Evolutionary conservation across 257 asterid species (phyloP).

Genomic region (Solanum sitiens): DNA sequence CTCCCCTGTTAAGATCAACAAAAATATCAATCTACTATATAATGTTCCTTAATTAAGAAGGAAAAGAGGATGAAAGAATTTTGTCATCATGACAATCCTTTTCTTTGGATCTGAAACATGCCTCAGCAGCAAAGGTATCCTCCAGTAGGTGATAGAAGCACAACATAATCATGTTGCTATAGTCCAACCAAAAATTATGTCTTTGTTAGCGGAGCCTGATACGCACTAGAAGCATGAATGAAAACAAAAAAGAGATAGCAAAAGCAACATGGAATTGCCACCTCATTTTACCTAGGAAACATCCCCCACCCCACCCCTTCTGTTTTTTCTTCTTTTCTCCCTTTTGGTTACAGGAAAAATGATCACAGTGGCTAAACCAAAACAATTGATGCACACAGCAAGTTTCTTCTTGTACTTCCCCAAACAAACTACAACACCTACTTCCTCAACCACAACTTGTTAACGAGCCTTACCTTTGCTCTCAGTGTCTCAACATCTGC

Average conservation of each 20-base stretch:
- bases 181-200: not conserved
- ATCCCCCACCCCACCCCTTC: not conserved
- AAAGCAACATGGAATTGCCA: not conserved
- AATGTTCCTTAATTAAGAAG: not conserved
- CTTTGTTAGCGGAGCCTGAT: not conserved
- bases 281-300: not conserved
- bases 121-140: not conserved
- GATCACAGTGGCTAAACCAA: not conserved
- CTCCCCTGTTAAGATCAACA: too few species aligned
- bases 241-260: not conserved
- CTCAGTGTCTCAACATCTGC: slow-evolving; percentile 94
- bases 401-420: not conserved
- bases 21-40: not conserved
- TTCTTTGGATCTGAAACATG: not conserved
- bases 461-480: slow-evolving; percentile 52
- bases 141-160: not conserved
- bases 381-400: not conserved
- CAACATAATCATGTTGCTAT: not conserved
- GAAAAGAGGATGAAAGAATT: not conserved
- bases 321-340: not conserved
- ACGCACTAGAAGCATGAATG: not conserved
- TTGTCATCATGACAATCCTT: not conserved
- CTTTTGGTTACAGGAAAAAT: not conserved
- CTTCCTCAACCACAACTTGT: not conserved
- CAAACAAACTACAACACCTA: not conserved